These are phyloP conservation scores for Wickerhamomyces alni DNA, from an alignment of 805 yeast species.

Conservation along the genomic window DNA sequence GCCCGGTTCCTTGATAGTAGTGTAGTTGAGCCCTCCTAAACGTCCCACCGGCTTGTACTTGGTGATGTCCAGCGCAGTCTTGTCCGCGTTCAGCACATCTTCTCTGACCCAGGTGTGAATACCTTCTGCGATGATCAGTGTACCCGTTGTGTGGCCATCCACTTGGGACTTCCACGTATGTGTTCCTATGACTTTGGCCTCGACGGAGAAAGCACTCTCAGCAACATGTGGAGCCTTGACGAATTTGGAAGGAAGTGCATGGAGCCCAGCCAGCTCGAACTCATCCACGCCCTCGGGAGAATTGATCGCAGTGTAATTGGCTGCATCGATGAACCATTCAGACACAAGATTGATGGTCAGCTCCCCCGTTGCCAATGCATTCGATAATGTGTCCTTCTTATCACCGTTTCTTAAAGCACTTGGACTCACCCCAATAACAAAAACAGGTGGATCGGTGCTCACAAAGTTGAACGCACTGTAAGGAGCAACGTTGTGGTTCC, in stretches of 20 bases:
- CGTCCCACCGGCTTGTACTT: slow-evolving; percentile 48
- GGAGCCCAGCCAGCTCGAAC: slow-evolving; percentile 48
- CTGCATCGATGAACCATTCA: slow-evolving; percentile 62
- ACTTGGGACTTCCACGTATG: slow-evolving; percentile 38
- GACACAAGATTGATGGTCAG: slow-evolving; percentile 40
- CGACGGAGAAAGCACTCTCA: slow-evolving; percentile 51
- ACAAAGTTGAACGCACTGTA: slow-evolving; percentile 46
- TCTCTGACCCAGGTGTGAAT: slow-evolving; percentile 49
- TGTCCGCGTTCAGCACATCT: slow-evolving; percentile 38
- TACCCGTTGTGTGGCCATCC: slow-evolving; percentile 28
- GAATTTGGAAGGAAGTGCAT: slow-evolving; percentile 34
- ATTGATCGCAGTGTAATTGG: slow-evolving; percentile 39
- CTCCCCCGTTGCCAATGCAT: slow-evolving; percentile 44
- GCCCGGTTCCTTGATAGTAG: slow-evolving; percentile 32
- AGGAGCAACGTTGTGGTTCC: slow-evolving; percentile 46
- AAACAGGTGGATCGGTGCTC: slow-evolving; percentile 49
- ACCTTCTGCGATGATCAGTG: slow-evolving; percentile 43
- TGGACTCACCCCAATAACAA: slow-evolving; percentile 39
- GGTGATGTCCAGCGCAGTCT: slow-evolving; percentile 33
- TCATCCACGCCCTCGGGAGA: slow-evolving; percentile 46
- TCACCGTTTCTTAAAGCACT: slow-evolving; percentile 22
- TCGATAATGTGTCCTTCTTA: slow-evolving; percentile 42
- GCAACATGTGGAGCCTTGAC: slow-evolving; percentile 53
- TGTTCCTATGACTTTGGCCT: slow-evolving; percentile 38
- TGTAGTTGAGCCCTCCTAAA: slow-evolving; percentile 43